A percentile compares a stretch with the other conserved stretches of the same genome.
These are phyloP conservation scores for Arbutus unedo DNA, from an alignment of 148 eudicot genomes.

Conservation along the genomic window DNA sequence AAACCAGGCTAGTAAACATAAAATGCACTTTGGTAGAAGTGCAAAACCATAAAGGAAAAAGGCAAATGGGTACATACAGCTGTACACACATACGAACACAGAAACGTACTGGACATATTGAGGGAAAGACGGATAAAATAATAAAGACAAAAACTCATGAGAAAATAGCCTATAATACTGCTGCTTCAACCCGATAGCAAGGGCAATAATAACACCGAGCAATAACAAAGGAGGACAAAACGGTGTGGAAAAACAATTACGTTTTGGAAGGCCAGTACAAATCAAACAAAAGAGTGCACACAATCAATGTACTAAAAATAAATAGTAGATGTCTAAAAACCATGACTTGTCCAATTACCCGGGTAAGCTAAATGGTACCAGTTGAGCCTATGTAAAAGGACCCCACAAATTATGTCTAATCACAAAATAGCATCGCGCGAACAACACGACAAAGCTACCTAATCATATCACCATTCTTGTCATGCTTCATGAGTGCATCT, in stretches of 20 bases:
- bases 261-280: no score
- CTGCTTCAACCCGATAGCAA: not conserved
- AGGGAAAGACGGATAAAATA: not conserved
- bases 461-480: not conserved
- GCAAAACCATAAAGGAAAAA: not conserved
- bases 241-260: no score
- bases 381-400: no score
- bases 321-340: no score
- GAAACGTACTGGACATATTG: not conserved
- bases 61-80: not conserved
- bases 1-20: not conserved
- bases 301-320: no score
- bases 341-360: no score
- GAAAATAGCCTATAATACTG: not conserved
- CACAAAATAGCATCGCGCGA: no score
- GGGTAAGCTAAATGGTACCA: no score
- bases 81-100: not conserved
- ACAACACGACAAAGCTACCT: not conserved
- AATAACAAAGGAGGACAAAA: not conserved
- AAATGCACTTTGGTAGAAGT: not conserved
- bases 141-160: not conserved
- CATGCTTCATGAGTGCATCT: not conserved
- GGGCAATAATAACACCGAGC: not conserved
- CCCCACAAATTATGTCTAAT: no score
- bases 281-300: no score